A percentile compares a stretch with the other conserved stretches of the same genome.
Evolutionary conservation across 768 basidiomycete genomes (phyloP).

Genomic region (Mycena alexandri): DNA sequence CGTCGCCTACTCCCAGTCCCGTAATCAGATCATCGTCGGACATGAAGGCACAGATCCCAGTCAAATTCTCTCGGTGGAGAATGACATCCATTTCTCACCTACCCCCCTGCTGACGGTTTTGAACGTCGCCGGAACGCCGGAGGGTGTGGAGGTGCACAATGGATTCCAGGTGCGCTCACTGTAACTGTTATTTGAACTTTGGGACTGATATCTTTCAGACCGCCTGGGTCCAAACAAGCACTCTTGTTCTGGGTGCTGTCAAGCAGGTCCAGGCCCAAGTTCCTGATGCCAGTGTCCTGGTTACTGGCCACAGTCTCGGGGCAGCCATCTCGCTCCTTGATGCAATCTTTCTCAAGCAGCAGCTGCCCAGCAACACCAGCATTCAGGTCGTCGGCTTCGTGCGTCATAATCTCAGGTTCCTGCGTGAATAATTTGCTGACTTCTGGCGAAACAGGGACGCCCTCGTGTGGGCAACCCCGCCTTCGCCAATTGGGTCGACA

Average conservation of each 20-base stretch:
- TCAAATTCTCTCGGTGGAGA: no score
- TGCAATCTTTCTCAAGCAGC: conserved; percentile 29
- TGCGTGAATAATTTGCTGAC: neutral
- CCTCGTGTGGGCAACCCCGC: conserved; percentile 20
- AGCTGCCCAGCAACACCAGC: conserved; percentile 18
- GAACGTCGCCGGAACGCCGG: conserved; percentile 23
- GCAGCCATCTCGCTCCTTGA: no score
- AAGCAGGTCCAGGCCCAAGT: no score
- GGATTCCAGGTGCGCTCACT: conserved; percentile 21
- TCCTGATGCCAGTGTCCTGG: no score
- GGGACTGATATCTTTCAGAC: conserved; percentile 13
- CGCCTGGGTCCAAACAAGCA: no score
- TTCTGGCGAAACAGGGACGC: conserved; percentile 8
- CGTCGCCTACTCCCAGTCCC: no score
- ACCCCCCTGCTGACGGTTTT: conserved; percentile 18
- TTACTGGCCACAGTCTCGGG: no score
- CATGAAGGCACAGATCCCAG: no score
- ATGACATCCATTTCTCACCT: conserved; percentile 15
- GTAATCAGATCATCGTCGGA: no score
- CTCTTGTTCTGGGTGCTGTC: no score
- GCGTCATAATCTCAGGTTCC: neutral
- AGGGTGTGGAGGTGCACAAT: no score
- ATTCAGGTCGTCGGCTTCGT: no score
- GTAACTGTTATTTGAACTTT: neutral
- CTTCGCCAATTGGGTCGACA: conserved; percentile 21